Percentiles rank a stretch among this genome's conserved stretches.
These are phyloP conservation scores for Meripilus lineatus DNA, from an alignment of 1,284 basidiomycete genomes.

Conservation along the genomic window DNA sequence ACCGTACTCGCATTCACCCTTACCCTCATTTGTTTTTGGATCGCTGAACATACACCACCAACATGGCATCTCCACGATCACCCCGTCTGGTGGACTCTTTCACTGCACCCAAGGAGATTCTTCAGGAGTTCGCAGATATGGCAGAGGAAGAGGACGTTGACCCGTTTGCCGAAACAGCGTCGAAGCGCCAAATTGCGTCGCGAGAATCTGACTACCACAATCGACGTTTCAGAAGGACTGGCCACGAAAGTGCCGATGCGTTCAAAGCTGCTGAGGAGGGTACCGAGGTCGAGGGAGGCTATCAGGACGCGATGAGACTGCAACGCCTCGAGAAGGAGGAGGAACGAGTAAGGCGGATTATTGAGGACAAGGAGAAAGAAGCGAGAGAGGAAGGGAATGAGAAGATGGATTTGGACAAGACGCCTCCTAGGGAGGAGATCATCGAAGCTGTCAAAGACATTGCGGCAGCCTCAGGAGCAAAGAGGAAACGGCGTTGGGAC, in stretches of 20 bases:
- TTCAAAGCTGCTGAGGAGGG: constrained; percentile 65
- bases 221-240: constrained; percentile 82
- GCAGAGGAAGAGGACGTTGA: constrained; percentile 91
- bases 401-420: constrained; percentile 85
- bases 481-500: constrained; percentile 89
- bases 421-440: constrained; percentile 75
- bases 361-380: constrained; percentile 82
- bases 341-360: constrained; percentile 75
- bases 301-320: constrained; percentile 95
- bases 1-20: constrained; percentile 5
- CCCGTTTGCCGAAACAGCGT: constrained; percentile 90
- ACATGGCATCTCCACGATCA: neutral
- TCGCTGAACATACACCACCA: too few species aligned
- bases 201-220: constrained; percentile 96
- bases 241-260: constrained; percentile 74
- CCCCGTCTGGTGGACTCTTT: constrained; percentile 72
- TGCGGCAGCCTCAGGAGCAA: constrained; percentile 57
- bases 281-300: constrained; percentile 76
- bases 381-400: constrained; percentile 78
- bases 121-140: constrained; percentile 91
- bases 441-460: constrained; percentile 66
- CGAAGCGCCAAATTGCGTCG: constrained; percentile 88
- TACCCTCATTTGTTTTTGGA: constrained; percentile 3
- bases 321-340: constrained; percentile 94
- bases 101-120: constrained; percentile 90